Evolutionary conservation across 2,329 filamentous ascomycete species (phyloP), one percentile per base, ranked within the genome.

Genomic region (Teratosphaeria gauchensis): DNA sequence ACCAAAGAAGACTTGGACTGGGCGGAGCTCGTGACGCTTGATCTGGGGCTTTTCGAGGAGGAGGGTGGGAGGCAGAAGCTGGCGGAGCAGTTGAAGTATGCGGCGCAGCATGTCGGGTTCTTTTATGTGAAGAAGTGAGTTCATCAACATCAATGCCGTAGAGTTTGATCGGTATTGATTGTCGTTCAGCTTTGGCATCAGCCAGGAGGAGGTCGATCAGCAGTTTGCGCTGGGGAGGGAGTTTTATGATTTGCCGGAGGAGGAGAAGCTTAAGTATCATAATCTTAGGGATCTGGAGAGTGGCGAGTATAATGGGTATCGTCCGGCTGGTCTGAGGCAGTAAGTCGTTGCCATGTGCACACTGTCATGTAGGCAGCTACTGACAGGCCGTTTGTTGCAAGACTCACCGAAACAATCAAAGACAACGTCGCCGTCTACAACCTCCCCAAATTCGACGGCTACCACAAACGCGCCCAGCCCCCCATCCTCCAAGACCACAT

Each of bases 201-300:
- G 72, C 0, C 82, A 85, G 67, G 82, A 84, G 53, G 75, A 84
- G 66, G 77, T 86, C 1, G 79, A 86, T 62, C 74, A 76, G 5
- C 83, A 86, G 62, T 86, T 85, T 61, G 81, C 83, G 12, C 77
- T 86, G 2, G 83, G 79, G 1, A 81, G 82, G 59, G 75, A 80
- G 38, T 78, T 86, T 61, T 85, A 85, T 65, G 68, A 78, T 4
- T 73, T 86, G 0, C 76, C 82, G 0, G 73, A 77, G 0, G 78
- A 82, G 9, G 82, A 86, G 65, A 86, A 85, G 65, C 75, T 81
- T 56, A 82, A 82, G 62, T 84, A 81, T 62, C 77, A 74, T 51
- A 65, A 65, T 30, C 35, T 42, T 16, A 42, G 14, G n/a, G 64
- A 69, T 16, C 64, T 69, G 16, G 66, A 69, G 58, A 58, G 64